Evolutionary conservation across 2,329 filamentous ascomycete genomes (phyloP).

Genomic region (Clarireedia monteithiana): DNA sequence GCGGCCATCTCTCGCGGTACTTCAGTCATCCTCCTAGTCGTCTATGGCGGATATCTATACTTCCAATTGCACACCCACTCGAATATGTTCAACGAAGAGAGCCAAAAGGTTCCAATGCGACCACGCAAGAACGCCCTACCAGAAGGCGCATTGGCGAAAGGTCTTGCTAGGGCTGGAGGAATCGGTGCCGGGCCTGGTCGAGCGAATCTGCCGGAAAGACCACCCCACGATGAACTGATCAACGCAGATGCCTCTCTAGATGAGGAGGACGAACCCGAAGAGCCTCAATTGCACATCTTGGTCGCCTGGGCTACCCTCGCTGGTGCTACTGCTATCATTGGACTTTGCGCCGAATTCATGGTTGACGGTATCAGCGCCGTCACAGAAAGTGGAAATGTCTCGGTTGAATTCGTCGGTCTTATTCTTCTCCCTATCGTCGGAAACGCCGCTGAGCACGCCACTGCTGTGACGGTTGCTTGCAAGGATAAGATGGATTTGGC

Average conservation of each 20-base stretch:
- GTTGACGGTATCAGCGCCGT: conserved; percentile 68
- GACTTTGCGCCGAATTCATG: conserved; percentile 69
- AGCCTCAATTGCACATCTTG: conserved; percentile 63
- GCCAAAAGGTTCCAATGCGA: conserved; percentile 64
- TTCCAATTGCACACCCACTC: conserved; percentile 88
- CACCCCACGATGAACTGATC: conserved; percentile 31
- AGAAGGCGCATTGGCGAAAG: conserved; percentile 25
- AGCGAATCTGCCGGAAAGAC: conserved; percentile 16
- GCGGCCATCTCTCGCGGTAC: conserved; percentile 63
- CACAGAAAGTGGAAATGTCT: conserved; percentile 62
- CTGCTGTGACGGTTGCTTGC: conserved; percentile 70
- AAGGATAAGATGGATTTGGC: conserved; percentile 70
- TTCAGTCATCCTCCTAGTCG: conserved; percentile 70
- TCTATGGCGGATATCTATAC: conserved; percentile 76
- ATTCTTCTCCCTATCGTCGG: conserved; percentile 76
- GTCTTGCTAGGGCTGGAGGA: conserved; percentile 26
- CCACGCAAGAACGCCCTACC: conserved; percentile 35
- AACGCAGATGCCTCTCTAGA: conserved; percentile 35
- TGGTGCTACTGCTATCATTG: conserved; percentile 63
- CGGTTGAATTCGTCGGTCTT: conserved; percentile 72
- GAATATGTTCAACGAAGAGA: conserved; percentile 70
- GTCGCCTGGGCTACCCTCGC: conserved; percentile 67
- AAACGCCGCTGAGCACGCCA: conserved; percentile 59
- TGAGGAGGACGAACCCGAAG: conserved; percentile 63
- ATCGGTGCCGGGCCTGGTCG: conserved; percentile 26